Base-by-base conservation (phyloP, 768 basidiomycete genomes). In the Udeniomyces megalosporus region DNA sequence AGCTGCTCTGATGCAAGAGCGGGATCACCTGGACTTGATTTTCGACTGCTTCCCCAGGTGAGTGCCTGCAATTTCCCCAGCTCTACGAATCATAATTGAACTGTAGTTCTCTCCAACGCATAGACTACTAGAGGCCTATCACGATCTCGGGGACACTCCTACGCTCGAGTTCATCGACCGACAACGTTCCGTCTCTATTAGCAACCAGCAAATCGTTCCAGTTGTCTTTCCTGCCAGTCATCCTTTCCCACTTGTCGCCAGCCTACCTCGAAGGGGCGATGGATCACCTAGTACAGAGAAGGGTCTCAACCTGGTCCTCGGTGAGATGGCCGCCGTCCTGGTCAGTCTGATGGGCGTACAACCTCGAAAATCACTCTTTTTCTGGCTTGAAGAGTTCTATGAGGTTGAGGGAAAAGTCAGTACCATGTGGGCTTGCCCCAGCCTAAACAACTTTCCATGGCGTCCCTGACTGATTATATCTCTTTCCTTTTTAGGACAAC, bases 191-290 rank as follows among this genome's bases (percentile, higher is more conserved):
- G 77, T 74, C 1, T 78, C 80, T 2, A 82, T 84, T 2, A 74
- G 77, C 29, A 80, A 82, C 52, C 74, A 82, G 24, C 70, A 76
- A 1, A 34, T 17, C 38, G 71, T 79, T 2, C 91, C 90, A 0
- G 82, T 87, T 48, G 85, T 86, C 1, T 96, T 96, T 75, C 93
- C 93, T 0, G 86, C 90, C 66, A 85, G 91, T 0, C 91, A 96
- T 71, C 93, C 93, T 0, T 91, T 95, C 73, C 84, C 88, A 6
- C 78, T 97, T 22, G 69, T 88, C 28, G 66, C 64, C 4, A 46
- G 49, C 29, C 52, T 66, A 3, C 65, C 60, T 12, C 42, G 73
- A 71, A 58, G 69, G 74, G 53, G 73, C 60, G 80, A 82, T 58
- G 76, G 76, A 29, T 78, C 80, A 47, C 69, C 75, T 2, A 62